Evolutionary conservation across 2,329 filamentous ascomycete genomes (phyloP).

Genomic region (Aurifilum marmelostoma): DNA sequence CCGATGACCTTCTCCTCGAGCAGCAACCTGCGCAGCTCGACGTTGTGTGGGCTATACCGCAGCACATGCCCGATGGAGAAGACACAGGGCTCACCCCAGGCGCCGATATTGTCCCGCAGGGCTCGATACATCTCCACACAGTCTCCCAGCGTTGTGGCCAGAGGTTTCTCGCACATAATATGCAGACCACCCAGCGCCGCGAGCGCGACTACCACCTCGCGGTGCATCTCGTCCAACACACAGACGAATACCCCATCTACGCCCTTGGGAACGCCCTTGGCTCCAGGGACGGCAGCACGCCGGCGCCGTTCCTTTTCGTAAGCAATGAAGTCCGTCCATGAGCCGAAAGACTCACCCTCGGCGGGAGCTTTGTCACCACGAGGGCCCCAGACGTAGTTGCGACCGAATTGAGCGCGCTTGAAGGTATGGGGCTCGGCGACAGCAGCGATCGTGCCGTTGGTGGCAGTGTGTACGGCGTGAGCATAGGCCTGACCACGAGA

Average conservation of each 20-base stretch:
- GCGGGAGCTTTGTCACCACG: slow-evolving; percentile 40
- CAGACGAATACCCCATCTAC: slow-evolving; percentile 66
- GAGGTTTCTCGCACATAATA: slow-evolving; percentile 93
- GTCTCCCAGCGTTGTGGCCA: slow-evolving; percentile 77
- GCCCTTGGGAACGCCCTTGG: slow-evolving; percentile 51
- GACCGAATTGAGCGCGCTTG: slow-evolving; percentile 74
- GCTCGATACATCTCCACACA: slow-evolving; percentile 75
- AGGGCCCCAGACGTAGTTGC: slow-evolving; percentile 71
- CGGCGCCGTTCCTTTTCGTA: slow-evolving; percentile 69
- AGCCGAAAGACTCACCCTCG: slow-evolving; percentile 69
- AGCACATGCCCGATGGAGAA: slow-evolving; percentile 95
- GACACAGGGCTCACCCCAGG: slow-evolving; percentile 48
- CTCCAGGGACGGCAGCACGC: slow-evolving; percentile 50
- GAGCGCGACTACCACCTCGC: slow-evolving; percentile 75
- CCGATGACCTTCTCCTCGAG: slow-evolving; percentile 77
- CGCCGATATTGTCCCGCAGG: slow-evolving; percentile 45
- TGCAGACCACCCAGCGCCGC: slow-evolving; percentile 71
- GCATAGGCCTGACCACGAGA: slow-evolving; percentile 78
- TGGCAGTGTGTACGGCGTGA: slow-evolving; percentile 64
- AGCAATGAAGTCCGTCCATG: slow-evolving; percentile 75
- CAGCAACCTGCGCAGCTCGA: slow-evolving; percentile 77
- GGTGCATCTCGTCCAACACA: slow-evolving; percentile 87
- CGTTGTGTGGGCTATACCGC: slow-evolving; percentile 91
- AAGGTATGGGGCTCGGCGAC: slow-evolving; percentile 81
- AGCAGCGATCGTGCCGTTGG: slow-evolving; percentile 70